Percentiles rank a stretch among this genome's conserved stretches.
Conservation (phyloP, 192 early-diverging fungal species). For the Coemansia sp. region DNA sequence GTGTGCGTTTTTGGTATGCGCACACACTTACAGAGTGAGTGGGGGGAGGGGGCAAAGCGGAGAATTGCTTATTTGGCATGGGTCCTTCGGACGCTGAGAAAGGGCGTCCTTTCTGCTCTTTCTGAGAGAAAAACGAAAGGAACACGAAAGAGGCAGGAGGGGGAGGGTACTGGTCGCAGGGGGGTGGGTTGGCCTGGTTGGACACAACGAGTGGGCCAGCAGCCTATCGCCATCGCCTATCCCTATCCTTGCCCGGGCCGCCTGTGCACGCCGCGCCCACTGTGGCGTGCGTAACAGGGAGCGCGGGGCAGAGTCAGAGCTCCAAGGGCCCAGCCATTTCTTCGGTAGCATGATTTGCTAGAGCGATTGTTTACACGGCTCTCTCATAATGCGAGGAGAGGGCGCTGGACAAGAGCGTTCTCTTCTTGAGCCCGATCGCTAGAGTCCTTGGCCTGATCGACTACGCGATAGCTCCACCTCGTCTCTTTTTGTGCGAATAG, state of each 20-base stretch:
- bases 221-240: background rate
- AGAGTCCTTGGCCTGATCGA: slow-evolving; percentile 1
- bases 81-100: background rate
- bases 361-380: no score
- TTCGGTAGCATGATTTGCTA: background rate
- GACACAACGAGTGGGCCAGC: background rate
- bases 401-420: background rate
- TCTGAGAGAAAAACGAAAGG: slow-evolving; percentile 2
- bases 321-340: no score
- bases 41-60: background rate
- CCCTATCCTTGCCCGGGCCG: background rate
- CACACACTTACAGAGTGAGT: background rate
- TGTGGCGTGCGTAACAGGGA: no score
- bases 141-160: background rate
- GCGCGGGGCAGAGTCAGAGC: no score
- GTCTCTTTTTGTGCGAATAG: background rate
- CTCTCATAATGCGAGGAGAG: background rate
- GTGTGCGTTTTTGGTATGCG: background rate
- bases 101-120: background rate
- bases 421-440: background rate
- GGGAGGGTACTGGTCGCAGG: background rate
- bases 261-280: no score
- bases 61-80: slow-evolving; percentile 1
- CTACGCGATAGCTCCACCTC: background rate
- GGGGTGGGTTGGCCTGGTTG: background rate